Percentiles rank a stretch among this genome's conserved stretches.
Conservation (phyloP, 2,329 filamentous ascomycete genomes). For the Colletotrichum plurivorum region DNA sequence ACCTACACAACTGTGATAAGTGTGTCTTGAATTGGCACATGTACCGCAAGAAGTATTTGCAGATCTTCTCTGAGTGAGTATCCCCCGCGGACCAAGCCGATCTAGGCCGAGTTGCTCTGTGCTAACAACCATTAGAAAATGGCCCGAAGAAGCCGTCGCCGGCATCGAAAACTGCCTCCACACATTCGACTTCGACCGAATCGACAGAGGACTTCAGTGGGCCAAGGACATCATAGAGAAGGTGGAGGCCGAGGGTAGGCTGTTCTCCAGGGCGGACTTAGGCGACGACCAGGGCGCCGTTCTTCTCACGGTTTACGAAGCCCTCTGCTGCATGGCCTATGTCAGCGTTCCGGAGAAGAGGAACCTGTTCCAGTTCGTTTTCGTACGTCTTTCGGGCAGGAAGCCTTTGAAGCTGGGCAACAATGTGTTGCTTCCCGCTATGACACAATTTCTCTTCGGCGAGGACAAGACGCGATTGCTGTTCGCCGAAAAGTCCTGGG, state of each 20-base stretch:
- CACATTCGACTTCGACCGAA: conserved; percentile 72
- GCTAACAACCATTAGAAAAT: conserved; percentile 52
- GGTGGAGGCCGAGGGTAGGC: conserved; percentile 61
- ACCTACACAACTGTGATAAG: conserved; percentile 75
- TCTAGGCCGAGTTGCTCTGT: neutral
- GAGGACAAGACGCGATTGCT: conserved; percentile 72
- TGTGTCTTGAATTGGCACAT: conserved; percentile 84
- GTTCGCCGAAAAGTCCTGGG: conserved; percentile 80
- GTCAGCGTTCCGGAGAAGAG: conserved; percentile 70
- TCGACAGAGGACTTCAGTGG: conserved; percentile 70
- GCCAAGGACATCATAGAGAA: conserved; percentile 69
- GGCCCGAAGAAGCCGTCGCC: conserved; percentile 65
- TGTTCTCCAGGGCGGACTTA: conserved; percentile 63
- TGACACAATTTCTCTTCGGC: conserved; percentile 88
- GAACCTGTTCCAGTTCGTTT: conserved; percentile 83
- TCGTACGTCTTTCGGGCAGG: conserved; percentile 83
- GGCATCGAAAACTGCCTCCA: conserved; percentile 71
- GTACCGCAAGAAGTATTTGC: conserved; percentile 73
- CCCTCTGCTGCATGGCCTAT: conserved; percentile 86
- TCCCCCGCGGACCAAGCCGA: neutral
- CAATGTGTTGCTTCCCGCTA: conserved; percentile 82
- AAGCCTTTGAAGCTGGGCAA: conserved; percentile 83
- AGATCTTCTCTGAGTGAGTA: conserved; percentile 72
- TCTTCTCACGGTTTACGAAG: conserved; percentile 88
- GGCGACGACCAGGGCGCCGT: conserved; percentile 68